These are phyloP conservation scores for Leishmania major DNA, from an alignment of 208 protist species.

Conservation along the genomic window DNA sequence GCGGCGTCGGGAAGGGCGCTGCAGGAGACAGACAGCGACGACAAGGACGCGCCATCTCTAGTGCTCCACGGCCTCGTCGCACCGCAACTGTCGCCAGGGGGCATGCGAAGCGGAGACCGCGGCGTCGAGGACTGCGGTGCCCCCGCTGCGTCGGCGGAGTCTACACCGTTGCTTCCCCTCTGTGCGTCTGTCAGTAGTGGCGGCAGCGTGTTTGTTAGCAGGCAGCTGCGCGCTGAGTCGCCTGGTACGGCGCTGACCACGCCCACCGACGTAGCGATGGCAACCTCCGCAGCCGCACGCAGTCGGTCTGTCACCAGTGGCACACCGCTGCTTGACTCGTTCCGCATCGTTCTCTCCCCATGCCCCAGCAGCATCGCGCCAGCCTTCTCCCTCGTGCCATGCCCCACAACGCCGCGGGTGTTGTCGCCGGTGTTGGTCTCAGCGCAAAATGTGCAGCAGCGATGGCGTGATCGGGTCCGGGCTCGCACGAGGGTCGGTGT, in stretches of 20 bases:
- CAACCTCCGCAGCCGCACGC: background rate
- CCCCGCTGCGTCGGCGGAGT: background rate
- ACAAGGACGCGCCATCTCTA: background rate
- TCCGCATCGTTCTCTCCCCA: conserved; percentile 38
- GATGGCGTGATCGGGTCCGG: conserved; percentile 3
- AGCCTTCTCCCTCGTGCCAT: conserved; percentile 36
- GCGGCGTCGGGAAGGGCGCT: background rate
- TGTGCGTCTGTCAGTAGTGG: background rate
- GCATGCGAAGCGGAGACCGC: background rate
- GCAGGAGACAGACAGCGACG: background rate
- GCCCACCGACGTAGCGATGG: background rate
- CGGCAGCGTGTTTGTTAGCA: background rate
- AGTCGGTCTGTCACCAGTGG: background rate
- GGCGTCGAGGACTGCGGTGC: too few species aligned
- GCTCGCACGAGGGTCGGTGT: conserved; percentile 3
- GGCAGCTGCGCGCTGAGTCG: background rate
- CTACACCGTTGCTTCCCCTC: background rate
- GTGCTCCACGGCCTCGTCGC: background rate
- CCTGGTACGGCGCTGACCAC: too few species aligned
- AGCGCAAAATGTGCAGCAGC: conserved; percentile 16
- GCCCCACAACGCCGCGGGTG: conserved; percentile 4
- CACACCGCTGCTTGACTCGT: conserved; percentile 15
- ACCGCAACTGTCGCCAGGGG: background rate
- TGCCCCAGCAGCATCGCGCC: conserved; percentile 44
- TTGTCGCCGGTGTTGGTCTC: conserved; percentile 12